phyloP scores from a whole-genome alignment of 2,329 filamentous ascomycete genomes.

The Teratosphaeria viscida region DNA sequence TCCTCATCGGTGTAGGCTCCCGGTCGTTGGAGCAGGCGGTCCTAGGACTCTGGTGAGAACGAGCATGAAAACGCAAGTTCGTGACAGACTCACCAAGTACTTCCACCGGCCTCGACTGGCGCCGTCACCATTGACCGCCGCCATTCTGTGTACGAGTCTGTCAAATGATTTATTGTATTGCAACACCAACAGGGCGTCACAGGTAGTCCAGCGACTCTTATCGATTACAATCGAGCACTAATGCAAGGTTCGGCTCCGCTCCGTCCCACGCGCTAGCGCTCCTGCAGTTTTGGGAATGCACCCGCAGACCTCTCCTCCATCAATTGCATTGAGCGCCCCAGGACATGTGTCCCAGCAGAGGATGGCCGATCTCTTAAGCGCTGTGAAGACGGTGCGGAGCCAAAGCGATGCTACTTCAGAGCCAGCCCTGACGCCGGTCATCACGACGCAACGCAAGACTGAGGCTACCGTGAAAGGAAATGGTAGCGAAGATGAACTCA shows the following conservation, averaged over 20 bases:
- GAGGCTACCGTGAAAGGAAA: background rate
- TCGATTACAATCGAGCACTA: background rate
- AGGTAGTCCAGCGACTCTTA: constrained; percentile 26
- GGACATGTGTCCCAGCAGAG: constrained; percentile 16
- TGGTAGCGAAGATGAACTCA: background rate
- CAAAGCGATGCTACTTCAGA: background rate
- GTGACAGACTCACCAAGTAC: constrained; percentile 47
- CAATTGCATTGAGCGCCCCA: background rate
- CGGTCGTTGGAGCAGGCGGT: constrained; percentile 63
- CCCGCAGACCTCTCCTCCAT: background rate
- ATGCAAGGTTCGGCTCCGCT: background rate
- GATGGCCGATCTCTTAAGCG: constrained; percentile 42
- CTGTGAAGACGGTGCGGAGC: constrained; percentile 32
- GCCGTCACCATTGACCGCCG: background rate
- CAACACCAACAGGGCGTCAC: background rate
- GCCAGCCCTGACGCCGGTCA: background rate
- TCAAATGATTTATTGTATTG: background rate
- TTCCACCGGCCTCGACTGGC: constrained; percentile 40
- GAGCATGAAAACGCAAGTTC: background rate
- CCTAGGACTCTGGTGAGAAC: background rate
- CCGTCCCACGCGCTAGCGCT: background rate
- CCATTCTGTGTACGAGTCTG: background rate
- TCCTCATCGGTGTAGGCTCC: constrained; percentile 71
- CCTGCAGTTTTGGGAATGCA: background rate
- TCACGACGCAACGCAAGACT: background rate